phyloP scores from a whole-genome alignment of 2,329 filamentous ascomycete genomes.

The Harringtonia aguacate region DNA sequence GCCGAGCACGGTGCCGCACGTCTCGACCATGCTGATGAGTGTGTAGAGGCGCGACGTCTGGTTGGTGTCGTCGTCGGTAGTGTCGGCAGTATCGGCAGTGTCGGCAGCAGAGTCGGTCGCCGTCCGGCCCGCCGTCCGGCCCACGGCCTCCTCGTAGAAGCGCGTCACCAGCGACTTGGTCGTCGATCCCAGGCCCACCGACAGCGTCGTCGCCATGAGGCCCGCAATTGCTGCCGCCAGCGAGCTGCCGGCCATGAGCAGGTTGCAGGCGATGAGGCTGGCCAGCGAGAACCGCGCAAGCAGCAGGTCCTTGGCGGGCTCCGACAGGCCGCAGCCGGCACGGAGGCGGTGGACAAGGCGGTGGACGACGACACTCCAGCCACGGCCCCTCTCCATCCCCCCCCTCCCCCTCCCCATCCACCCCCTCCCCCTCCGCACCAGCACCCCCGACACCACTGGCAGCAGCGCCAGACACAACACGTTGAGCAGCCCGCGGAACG shows the following conservation, averaged over 20 bases:
- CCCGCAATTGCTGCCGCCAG: constrained; percentile 13
- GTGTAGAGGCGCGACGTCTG: constrained; percentile 18
- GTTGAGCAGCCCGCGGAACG: constrained; percentile 27
- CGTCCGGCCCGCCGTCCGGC: no score
- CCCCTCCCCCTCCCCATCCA: background rate
- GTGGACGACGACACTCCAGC: no score
- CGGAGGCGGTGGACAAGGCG: background rate
- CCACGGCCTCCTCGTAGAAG: constrained; percentile 2
- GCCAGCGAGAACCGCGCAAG: constrained; percentile 15
- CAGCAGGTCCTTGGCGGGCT: constrained; percentile 15
- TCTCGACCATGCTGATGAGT: constrained; percentile 17
- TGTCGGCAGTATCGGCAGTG: no score
- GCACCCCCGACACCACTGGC: constrained; percentile 21
- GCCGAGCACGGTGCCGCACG: constrained; percentile 13
- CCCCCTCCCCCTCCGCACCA: constrained; percentile 9
- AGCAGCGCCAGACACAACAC: constrained; percentile 24
- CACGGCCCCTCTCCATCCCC: background rate
- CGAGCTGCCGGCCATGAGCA: constrained; percentile 12
- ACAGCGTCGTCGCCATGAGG: constrained; percentile 6
- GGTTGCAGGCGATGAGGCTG: constrained; percentile 12
- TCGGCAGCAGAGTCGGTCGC: no score
- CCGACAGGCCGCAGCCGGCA: constrained; percentile 12
- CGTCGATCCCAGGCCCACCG: constrained; percentile 9
- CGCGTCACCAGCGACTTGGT: constrained; percentile 13
- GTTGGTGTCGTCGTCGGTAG: background rate